Conservation (phyloP, 768 basidiomycete genomes). For the Crepidotus variabilis region DNA sequence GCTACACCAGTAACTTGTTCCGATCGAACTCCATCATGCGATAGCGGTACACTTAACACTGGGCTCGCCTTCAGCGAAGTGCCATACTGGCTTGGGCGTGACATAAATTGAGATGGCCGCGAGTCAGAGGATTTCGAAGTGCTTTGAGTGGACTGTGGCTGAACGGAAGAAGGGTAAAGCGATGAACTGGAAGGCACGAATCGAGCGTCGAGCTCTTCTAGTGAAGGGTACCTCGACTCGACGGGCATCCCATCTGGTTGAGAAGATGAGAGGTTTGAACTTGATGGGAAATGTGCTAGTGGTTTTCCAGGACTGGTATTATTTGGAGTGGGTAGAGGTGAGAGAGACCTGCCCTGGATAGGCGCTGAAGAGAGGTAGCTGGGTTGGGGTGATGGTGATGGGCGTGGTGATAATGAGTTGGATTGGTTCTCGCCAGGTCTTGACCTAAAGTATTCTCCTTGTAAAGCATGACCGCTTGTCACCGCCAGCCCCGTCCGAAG, state of each 20-base stretch:
- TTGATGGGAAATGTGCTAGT: slow-evolving; percentile 25
- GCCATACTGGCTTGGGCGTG: slow-evolving; percentile 8
- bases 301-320: slow-evolving; percentile 21
- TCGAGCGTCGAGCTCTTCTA: slow-evolving; percentile 74
- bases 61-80: slow-evolving; percentile 19
- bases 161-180: slow-evolving; percentile 21
- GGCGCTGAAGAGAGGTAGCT: slow-evolving; percentile 21
- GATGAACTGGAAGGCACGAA: slow-evolving; percentile 18
- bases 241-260: slow-evolving; percentile 40
- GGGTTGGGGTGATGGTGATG: slow-evolving; percentile 33
- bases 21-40: slow-evolving; percentile 43
- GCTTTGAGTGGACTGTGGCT: slow-evolving; percentile 7
- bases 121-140: slow-evolving; percentile 6
- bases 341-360: slow-evolving; percentile 26
- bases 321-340: slow-evolving; percentile 24
- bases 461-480: slow-evolving; percentile 30
- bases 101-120: slow-evolving; percentile 10
- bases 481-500: slow-evolving; percentile 68
- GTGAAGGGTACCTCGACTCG: slow-evolving; percentile 81
- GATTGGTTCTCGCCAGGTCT: slow-evolving; percentile 23
- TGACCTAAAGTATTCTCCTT: slow-evolving; percentile 21
- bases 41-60: slow-evolving; percentile 17
- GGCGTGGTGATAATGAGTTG: slow-evolving; percentile 19
- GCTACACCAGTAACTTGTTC: slow-evolving; percentile 53
- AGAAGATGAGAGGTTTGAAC: slow-evolving; percentile 22